phyloP scores from a whole-genome alignment of 2,329 filamentous ascomycete species.

The Diaporthe humulicola region DNA sequence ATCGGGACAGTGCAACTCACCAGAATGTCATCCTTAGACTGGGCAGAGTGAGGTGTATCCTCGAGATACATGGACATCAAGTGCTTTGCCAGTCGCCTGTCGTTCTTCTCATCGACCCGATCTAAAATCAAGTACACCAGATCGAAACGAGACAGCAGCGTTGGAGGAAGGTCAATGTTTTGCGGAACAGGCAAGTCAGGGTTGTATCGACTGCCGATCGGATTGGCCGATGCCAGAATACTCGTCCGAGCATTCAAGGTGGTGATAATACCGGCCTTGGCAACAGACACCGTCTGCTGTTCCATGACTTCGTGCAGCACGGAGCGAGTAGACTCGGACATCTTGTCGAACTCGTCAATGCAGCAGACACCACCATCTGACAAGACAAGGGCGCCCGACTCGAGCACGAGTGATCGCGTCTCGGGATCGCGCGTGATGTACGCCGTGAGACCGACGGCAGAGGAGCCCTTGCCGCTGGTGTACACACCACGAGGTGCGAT shows the following conservation, averaged over 20 bases:
- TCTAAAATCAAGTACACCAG: conserved; percentile 97
- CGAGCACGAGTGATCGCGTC: conserved; percentile 83
- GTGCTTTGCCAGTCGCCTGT: conserved; percentile 91
- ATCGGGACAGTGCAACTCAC: conserved; percentile 63
- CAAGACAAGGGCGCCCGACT: conserved; percentile 83
- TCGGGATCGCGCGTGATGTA: conserved; percentile 86
- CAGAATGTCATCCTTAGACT: conserved; percentile 80
- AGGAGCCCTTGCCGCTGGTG: conserved; percentile 85
- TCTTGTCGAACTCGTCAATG: conserved; percentile 90
- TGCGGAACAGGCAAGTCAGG: conserved; percentile 95
- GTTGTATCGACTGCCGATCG: conserved; percentile 98
- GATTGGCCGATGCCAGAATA: conserved; percentile 96
- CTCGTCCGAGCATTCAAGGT: conserved; percentile 96
- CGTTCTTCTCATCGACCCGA: conserved; percentile 89
- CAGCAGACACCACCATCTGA: conserved; percentile 88
- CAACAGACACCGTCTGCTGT: conserved; percentile 87
- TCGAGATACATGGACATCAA: conserved; percentile 97
- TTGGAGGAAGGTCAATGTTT: conserved; percentile 97
- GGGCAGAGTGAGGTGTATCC: conserved; percentile 89
- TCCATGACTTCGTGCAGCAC: conserved; percentile 92
- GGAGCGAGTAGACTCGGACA: conserved; percentile 83
- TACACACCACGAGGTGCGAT: conserved; percentile 92
- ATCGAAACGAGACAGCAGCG: conserved; percentile 94
- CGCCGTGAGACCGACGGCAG: conserved; percentile 84
- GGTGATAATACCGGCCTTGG: conserved; percentile 95